These are phyloP conservation scores for Bombardia bombarda DNA, from an alignment of 495 filamentous ascomycete species.

Conservation along the genomic window DNA sequence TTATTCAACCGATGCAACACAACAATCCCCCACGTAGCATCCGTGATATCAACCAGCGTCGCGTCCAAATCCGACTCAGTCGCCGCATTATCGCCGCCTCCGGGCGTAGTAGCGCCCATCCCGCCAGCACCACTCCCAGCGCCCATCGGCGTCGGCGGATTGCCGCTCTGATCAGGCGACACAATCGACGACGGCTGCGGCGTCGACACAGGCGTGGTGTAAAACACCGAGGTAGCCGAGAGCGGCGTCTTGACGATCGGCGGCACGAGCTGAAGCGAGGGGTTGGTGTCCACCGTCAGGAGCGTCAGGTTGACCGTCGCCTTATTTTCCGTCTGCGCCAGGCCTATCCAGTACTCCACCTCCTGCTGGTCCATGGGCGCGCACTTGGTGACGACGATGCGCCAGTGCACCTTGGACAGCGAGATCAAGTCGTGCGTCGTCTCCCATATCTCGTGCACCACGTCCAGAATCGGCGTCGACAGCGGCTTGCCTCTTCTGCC, in stretches of 20 bases:
- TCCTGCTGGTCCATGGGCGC: constrained; percentile 69
- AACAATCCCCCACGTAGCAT: constrained; percentile 76
- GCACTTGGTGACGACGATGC: constrained; percentile 66
- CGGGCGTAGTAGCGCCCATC: constrained; percentile 49
- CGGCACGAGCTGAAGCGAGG: constrained; percentile 58
- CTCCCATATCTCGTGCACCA: constrained; percentile 76
- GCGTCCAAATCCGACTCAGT: constrained; percentile 61
- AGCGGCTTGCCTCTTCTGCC: constrained; percentile 52
- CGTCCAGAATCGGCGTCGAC: constrained; percentile 50
- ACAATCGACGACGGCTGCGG: constrained; percentile 48
- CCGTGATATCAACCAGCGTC: constrained; percentile 65
- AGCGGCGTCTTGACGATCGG: constrained; percentile 36
- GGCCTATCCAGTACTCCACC: constrained; percentile 48
- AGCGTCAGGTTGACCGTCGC: constrained; percentile 49
- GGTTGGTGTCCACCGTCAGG: constrained; percentile 56
- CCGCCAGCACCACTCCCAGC: constrained; percentile 13
- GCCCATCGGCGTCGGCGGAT: constrained; percentile 39
- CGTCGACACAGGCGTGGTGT: constrained; percentile 50
- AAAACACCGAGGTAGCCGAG: constrained; percentile 28
- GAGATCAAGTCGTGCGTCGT: constrained; percentile 72
- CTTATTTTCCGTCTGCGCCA: constrained; percentile 31
- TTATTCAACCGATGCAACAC: constrained; percentile 64
- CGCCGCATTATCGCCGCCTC: constrained; percentile 26
- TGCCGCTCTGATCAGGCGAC: constrained; percentile 43
- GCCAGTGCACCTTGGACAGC: constrained; percentile 65